Evolutionary conservation across 2,329 filamentous ascomycete species (phyloP).

Genomic region (Fusarium sarcochroum): DNA sequence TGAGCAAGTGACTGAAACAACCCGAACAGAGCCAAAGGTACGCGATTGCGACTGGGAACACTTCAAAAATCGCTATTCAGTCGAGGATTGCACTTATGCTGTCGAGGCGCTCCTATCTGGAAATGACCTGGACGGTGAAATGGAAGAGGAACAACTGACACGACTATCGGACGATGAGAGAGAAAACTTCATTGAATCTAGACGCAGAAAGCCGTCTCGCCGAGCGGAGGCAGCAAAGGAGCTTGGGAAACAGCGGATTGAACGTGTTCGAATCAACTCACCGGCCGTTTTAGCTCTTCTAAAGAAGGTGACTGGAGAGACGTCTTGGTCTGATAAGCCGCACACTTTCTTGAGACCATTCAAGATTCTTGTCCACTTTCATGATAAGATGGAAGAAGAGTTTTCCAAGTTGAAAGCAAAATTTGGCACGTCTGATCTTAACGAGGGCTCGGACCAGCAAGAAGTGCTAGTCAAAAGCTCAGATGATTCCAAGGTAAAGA

Average conservation of each 20-base stretch:
- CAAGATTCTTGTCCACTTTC: neutral
- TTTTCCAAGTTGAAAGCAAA: neutral
- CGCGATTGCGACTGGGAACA: conserved; percentile 7
- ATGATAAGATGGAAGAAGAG: neutral
- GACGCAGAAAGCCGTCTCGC: too few species aligned
- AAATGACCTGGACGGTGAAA: neutral
- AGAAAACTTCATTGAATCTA: too few species aligned
- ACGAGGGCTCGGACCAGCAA: too few species aligned
- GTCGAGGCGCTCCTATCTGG: neutral
- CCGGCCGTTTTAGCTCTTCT: neutral
- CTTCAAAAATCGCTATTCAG: conserved; percentile 4
- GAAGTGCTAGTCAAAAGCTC: too few species aligned
- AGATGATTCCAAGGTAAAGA: too few species aligned
- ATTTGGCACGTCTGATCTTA: too few species aligned
- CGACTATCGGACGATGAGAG: neutral
- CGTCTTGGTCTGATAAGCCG: neutral
- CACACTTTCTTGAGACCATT: conserved; percentile 2
- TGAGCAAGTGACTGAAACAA: neutral
- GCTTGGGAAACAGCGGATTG: neutral
- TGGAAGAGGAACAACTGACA: neutral
- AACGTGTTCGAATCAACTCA: conserved; percentile 6
- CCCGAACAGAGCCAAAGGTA: neutral
- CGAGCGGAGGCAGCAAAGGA: neutral
- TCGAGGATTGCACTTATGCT: neutral
- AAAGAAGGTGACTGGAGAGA: neutral